Evolutionary conservation across 768 basidiomycete species (phyloP), one percentile per base, ranked within the genome.

Genomic region (Boletellus sp.): DNA sequence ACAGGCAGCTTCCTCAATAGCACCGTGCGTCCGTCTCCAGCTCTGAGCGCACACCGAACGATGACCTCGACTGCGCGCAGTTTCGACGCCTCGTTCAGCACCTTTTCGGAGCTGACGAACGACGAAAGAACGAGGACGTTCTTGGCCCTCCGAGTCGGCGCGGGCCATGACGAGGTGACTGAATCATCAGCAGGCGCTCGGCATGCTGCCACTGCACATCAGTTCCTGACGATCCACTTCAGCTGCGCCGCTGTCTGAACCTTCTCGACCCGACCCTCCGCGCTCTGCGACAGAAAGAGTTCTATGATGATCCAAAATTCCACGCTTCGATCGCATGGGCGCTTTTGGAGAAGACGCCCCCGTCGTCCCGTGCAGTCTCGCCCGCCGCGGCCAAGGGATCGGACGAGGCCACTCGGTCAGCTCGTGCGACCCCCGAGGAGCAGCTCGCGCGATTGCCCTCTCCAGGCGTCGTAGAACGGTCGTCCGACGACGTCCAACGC

Each of bases 311-410:
- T 26, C 92, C 94, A 17, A 80, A 84, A 39, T 96, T 94, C 61
- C 94, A 97, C 63, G 78, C 87, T 12, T 94, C 92, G 2, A 82
- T 96, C 47, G 91, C 84, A 10, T 96, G 94, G 94, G 82, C 84
- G 13, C 74, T 92, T 38, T 78, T 91, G 43, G 73, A 79, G 31
- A 53, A 53, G 36, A 16, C 48, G 28, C 39, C 54, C 9, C 28
- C 53, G 3, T 36, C 46, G 6, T 39, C 45, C 32, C 24, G 51
- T 39, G 35, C 45, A 50, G 20, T 50, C 16, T 48, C 60, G 5
- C 20, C 24, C 39, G 23, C 46, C 6, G 46, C 26, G 9, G 19
- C 40, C 17, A 49, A 20, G 11, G 46, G 46, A 22, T 36, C 33
- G 33, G 48, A 42, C n/a, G 53, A 51, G 17, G 36, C 50, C 44